Evolutionary conservation across 441 rosid species (phyloP), one percentile per base, ranked within the genome.

Genomic region (Mallotus repandus): DNA sequence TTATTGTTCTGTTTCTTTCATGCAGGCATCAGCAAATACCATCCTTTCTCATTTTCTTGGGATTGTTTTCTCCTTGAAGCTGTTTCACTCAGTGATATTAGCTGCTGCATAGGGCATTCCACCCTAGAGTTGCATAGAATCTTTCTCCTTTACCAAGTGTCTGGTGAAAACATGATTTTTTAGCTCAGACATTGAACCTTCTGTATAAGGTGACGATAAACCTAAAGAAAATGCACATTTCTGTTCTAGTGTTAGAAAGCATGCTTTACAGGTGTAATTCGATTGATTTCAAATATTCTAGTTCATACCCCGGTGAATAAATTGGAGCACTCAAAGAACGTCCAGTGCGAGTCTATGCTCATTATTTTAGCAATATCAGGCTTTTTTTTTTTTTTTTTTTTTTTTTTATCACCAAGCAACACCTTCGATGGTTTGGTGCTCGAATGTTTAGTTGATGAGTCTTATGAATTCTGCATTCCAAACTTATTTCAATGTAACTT

Each of bases 1-100:
- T 76, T 52, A 52, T 73, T 3, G 6, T 21, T 50, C 19, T 6
- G n/a, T 63, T 32, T 54, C 6, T 56, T 25, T 68, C 60, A 35
- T 87, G 88, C 86, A 96, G 99, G 99, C 99, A 70, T 89, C 97
- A 2, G 97, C 96, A 43, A 93, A 93, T 83, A 89, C 97, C 0
- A 82, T 92, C 80, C 96, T 96, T 22, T 91, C 99, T 76, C 99
- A 96, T 82, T 96, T 96, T 79, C 82, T 92, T 66, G 98, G 99
- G 49, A 93, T 96, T 50, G 86, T 88, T 59, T 82, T 25, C 89
- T 92, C 98, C 5, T 79, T 89, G 88, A 97, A 96, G 84, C 86
- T 93, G 75, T 84, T 96, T 85, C 93, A 96, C 25, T 91, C 94
- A 0, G 97, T 93, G 67, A 96, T 98, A 19, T 75, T 90, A 72